phyloP scores from a whole-genome alignment of 257 asterid species.

The Fraxinus excelsior region DNA sequence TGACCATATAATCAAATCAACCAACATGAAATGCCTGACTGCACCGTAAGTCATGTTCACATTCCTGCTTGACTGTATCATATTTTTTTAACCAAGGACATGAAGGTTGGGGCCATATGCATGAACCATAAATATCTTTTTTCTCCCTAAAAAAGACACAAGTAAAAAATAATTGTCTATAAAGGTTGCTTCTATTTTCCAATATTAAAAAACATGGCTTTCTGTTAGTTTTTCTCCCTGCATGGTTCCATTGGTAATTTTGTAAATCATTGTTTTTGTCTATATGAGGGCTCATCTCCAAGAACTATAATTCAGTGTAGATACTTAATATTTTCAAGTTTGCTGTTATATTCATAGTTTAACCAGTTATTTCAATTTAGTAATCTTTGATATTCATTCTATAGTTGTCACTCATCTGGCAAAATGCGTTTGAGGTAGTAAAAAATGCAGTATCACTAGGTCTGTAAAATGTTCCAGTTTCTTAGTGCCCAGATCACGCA shows the following conservation, averaged over 20 bases:
- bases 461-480: neutral
- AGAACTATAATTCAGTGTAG: neutral
- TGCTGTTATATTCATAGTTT: neutral
- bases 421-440: neutral
- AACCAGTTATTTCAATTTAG: neutral
- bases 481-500: neutral
- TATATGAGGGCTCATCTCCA: neutral
- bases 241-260: conserved; percentile 7
- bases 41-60: conserved; percentile 59
- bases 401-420: neutral
- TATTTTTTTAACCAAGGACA: neutral
- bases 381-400: neutral
- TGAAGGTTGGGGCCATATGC: conserved; percentile 1
- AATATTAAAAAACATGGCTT: neutral
- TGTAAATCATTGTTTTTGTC: neutral
- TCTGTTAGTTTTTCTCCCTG: neutral
- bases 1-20: conserved; percentile 84
- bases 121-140: neutral
- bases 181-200: neutral
- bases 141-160: neutral
- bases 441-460: neutral
- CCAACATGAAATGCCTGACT: conserved; percentile 97
- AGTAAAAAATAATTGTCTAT: neutral
- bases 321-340: no score
- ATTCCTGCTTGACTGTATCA: conserved; percentile 1